These are phyloP conservation scores for Globisporangium mamillatum DNA, from an alignment of 352 stramenopile genomes.

Conservation along the genomic window DNA sequence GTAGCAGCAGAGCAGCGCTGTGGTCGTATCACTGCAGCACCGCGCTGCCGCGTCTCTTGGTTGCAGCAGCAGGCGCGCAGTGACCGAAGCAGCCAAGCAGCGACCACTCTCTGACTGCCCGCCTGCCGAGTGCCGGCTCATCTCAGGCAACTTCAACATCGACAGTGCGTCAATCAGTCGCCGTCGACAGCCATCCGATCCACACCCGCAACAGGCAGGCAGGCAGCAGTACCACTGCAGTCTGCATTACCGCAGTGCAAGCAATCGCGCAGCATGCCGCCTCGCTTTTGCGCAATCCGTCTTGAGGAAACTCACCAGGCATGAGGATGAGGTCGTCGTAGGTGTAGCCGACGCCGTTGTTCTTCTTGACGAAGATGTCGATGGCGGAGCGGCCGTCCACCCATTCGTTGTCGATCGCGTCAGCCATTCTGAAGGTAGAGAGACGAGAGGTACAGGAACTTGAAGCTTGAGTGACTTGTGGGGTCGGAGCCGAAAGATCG, in stretches of 20 bases:
- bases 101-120: constrained; percentile 1
- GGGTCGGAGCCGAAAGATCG: constrained; percentile 22
- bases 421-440: constrained; percentile 25
- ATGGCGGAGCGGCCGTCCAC: constrained; percentile 73
- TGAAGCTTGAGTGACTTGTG: constrained; percentile 7
- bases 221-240: not conserved
- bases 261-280: constrained; percentile 16
- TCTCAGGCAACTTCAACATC: constrained; percentile 23
- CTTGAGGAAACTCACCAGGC: constrained; percentile 30
- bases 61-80: constrained; percentile 4
- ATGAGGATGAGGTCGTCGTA: constrained; percentile 80
- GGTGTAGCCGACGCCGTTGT: constrained; percentile 71
- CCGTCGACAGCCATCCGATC: not conserved
- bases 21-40: not conserved
- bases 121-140: not conserved
- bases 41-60: not conserved
- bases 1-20: not conserved
- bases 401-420: constrained; percentile 46
- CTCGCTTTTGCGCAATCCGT: not conserved
- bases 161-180: not conserved
- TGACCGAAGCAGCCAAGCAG: not conserved
- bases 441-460: constrained; percentile 1
- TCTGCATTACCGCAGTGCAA: not conserved
- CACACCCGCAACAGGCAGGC: not conserved
- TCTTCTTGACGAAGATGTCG: constrained; percentile 87